Conservation (phyloP, 2,329 filamentous ascomycete genomes). For the Talaromyces sp. region DNA sequence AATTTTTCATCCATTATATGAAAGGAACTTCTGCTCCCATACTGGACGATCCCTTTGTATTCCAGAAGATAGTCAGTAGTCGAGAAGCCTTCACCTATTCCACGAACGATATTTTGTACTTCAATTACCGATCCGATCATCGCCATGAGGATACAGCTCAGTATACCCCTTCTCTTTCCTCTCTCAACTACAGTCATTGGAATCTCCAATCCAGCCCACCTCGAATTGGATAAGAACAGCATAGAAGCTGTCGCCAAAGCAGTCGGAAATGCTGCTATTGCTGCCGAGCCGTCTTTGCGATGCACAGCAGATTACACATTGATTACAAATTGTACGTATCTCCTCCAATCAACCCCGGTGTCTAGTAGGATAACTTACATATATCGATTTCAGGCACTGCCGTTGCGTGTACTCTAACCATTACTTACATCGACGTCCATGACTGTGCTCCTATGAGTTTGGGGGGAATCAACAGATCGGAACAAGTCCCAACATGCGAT, state of each 20-base stretch:
- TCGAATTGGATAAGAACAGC: neutral
- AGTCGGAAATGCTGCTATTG: neutral
- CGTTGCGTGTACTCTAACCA: neutral
- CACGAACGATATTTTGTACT: too few species aligned
- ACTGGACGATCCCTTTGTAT: too few species aligned
- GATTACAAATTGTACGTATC: neutral
- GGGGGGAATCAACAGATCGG: neutral
- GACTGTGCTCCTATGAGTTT: neutral
- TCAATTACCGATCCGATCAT: too few species aligned
- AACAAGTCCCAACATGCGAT: neutral
- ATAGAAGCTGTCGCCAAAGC: neutral
- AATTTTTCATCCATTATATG: neutral
- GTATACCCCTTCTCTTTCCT: neutral
- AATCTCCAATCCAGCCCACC: neutral
- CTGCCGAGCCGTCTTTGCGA: neutral
- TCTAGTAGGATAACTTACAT: neutral
- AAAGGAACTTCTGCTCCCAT: neutral
- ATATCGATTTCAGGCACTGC: neutral
- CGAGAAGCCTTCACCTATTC: too few species aligned
- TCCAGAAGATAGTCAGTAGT: too few species aligned
- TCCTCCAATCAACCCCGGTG: neutral
- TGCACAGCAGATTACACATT: neutral
- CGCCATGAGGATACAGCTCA: neutral
- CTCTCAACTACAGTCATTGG: neutral
- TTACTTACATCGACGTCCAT: neutral